Base-by-base conservation (phyloP, 805 yeast species). In the Phaffomyces opuntiae region DNA sequence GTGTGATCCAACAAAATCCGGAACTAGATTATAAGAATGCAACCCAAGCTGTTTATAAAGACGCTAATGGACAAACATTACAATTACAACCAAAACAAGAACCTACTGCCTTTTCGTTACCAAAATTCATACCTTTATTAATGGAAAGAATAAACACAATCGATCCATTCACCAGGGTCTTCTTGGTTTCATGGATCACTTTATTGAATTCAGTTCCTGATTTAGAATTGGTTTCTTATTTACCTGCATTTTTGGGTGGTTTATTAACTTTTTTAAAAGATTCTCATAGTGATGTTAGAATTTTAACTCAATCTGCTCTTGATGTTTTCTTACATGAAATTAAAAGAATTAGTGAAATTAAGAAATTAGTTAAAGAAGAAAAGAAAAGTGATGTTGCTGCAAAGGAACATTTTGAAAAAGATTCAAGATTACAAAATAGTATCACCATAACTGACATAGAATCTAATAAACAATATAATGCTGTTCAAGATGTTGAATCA, bases 201-300 rank as follows among this genome's bases (percentile, higher is more conserved):
- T 75, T 93, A n/a, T 70, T 93, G 41, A 93, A 91, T 63, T 88
- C 93, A 11, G 87, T 90, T 8, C 98, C 99, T 0, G 95, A 91
- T 44, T 70, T 91, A 44, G 96, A 91, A 55, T 69, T 93, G 47
- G 80, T 93, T 17, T 77, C 95, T 0, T 93, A 85, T 60, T 69
- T 93, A 40, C 96, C 99, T 1, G 85, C 90, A 35, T 88, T 93
- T 60, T 69, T 93, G 36, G 93, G 89, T 41, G 96, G 93, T 0
- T 68, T 91, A 49, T 70, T 91, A 39, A 75, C 81, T 17, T 91
- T 87, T 56, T 69, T 91, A 40, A 86, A 87, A 52, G 91, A 87
- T 53, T 73, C 91, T 2, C 88, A 88, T 50, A 80, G 82, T 44
- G 98, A 91, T 62, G 95, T 93, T 4, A 72, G 96, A 52, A 81